phyloP scores from a whole-genome alignment of 441 rosid species.

The Arabidopsis lyrata region DNA sequence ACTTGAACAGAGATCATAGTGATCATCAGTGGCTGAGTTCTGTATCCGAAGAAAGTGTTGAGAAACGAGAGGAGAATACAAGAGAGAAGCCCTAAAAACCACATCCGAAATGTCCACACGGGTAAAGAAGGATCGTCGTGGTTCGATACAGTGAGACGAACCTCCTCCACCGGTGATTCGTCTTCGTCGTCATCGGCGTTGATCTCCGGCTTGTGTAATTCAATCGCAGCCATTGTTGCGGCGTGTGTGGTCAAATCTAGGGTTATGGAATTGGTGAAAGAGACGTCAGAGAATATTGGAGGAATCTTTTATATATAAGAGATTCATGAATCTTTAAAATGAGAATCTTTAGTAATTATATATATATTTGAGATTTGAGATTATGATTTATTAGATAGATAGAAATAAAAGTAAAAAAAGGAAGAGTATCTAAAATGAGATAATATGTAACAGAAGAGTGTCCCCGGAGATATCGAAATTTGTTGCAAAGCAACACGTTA shows the following conservation, averaged over 20 bases:
- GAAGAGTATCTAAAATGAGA: conserved; percentile 5
- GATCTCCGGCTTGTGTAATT: conserved; percentile 20
- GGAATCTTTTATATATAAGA: conserved; percentile 2
- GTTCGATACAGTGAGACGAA: conserved; percentile 68
- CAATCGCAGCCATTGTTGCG: conserved; percentile 41
- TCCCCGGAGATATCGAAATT: background rate
- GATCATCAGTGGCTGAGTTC: conserved; percentile 65
- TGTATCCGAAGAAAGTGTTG: conserved; percentile 81
- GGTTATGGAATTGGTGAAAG: background rate
- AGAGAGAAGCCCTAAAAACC: conserved; percentile 66
- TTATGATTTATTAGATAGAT: background rate
- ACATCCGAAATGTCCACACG: conserved; percentile 79
- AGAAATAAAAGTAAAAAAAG: background rate
- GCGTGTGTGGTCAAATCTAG: background rate
- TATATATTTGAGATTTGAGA: conserved; percentile 3
- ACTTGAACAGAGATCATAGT: conserved; percentile 72
- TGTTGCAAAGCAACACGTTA: conserved; percentile 6
- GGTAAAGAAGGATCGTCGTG: conserved; percentile 73
- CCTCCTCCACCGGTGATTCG: conserved; percentile 71
- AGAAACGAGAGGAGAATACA: conserved; percentile 76
- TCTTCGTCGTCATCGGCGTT: conserved; percentile 42
- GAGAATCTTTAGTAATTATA: background rate
- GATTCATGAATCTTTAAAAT: background rate
- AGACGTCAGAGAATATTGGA: conserved; percentile 2
- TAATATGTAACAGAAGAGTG: background rate